Evolutionary conservation across 768 basidiomycete genomes (phyloP).

Genomic region (Multifurca ochricompacta): DNA sequence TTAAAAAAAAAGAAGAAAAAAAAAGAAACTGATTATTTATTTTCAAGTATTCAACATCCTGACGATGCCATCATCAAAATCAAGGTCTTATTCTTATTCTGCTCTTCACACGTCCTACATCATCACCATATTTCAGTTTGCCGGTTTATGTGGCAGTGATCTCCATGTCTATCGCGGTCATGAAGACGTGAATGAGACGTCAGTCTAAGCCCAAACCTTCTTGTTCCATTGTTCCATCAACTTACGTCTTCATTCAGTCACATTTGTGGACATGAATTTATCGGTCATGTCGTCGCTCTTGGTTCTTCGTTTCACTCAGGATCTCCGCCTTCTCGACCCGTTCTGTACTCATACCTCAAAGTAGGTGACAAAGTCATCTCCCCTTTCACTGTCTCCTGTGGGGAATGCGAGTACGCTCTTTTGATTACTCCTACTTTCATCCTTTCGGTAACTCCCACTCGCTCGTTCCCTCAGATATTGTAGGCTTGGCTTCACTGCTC

Average conservation of each 20-base stretch:
- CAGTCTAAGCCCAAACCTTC: constrained; percentile 23
- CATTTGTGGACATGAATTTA: constrained; percentile 70
- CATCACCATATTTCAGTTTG: constrained; percentile 40
- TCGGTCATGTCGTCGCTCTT: constrained; percentile 62
- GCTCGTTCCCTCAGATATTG: constrained; percentile 44
- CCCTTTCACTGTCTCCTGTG: constrained; percentile 75
- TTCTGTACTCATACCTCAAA: constrained; percentile 53
- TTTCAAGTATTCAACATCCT: constrained; percentile 51
- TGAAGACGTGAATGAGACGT: constrained; percentile 45
- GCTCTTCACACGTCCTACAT: background rate
- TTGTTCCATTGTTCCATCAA: background rate
- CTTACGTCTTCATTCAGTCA: constrained; percentile 34
- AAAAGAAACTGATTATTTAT: too few species aligned
- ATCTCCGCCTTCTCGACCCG: constrained; percentile 42
- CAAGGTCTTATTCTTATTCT: constrained; percentile 35
- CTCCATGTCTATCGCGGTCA: constrained; percentile 68
- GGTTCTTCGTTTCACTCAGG: constrained; percentile 47
- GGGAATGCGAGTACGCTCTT: constrained; percentile 71
- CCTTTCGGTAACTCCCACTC: background rate
- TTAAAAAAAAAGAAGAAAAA: too few species aligned
- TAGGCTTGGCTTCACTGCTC: constrained; percentile 62
- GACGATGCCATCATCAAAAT: constrained; percentile 78
- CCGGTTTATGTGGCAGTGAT: constrained; percentile 67
- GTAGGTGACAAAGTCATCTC: constrained; percentile 74
- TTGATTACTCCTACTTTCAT: background rate